Evolutionary conservation across 2,329 filamentous ascomycete genomes (phyloP).

Genomic region (Aspergillus felis): DNA sequence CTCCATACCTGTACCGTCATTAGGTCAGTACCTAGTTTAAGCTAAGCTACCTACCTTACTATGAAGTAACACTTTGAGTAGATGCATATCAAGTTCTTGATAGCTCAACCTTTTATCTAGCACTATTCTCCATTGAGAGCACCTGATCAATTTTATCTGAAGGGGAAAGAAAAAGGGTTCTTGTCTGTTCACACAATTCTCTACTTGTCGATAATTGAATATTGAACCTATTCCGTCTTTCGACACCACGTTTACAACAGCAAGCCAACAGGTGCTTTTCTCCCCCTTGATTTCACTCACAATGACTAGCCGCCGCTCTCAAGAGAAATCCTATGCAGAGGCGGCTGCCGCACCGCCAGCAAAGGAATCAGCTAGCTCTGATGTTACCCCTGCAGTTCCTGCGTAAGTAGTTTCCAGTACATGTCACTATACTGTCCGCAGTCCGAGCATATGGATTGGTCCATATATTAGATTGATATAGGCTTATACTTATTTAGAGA

Average conservation of each 20-base stretch:
- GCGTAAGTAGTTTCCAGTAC: constrained; percentile 53
- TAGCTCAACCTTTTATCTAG: not conserved
- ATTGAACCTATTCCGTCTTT: not conserved
- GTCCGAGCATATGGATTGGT: not conserved
- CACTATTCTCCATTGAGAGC: not conserved
- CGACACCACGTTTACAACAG: not conserved
- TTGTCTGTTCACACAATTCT: not conserved
- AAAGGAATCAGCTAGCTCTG: constrained; percentile 55
- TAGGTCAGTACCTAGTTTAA: not conserved
- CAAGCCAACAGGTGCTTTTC: not conserved
- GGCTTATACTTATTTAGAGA: constrained; percentile 49
- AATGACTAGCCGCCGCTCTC: not conserved
- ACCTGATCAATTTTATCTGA: not conserved
- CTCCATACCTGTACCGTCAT: not conserved
- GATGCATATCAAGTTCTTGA: not conserved
- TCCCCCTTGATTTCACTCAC: not conserved
- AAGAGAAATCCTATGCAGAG: constrained; percentile 25
- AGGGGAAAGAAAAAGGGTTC: no score
- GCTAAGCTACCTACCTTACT: not conserved
- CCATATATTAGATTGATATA: constrained; percentile 1
- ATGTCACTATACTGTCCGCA: not conserved
- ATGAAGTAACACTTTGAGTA: not conserved
- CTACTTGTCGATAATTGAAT: not conserved
- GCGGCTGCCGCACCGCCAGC: constrained; percentile 26
- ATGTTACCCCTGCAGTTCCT: constrained; percentile 79